These are phyloP conservation scores for Trypethelium eluteriae DNA, from an alignment of 495 filamentous ascomycete species.

Conservation along the genomic window DNA sequence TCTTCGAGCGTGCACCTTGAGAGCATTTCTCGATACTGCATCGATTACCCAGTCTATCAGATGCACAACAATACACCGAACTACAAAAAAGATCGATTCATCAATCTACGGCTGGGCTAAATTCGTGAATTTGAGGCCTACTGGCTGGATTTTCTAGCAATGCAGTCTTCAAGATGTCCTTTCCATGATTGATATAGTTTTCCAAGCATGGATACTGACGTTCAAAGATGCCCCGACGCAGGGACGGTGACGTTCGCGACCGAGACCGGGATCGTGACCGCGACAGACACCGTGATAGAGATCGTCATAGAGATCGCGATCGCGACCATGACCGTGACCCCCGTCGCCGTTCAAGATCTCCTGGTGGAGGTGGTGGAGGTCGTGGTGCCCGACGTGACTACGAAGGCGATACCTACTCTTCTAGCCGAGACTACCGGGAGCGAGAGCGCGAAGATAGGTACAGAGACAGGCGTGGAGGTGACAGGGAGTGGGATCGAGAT, in stretches of 20 bases:
- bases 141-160: no score
- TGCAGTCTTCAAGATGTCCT: no score
- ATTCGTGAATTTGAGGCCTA: no score
- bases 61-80: no score
- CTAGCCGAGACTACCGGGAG: conserved; percentile 81
- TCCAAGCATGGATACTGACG: background rate
- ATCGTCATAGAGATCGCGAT: conserved; percentile 17
- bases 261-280: conserved; percentile 42
- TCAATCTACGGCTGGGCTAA: no score
- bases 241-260: conserved; percentile 36
- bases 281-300: conserved; percentile 19
- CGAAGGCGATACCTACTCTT: conserved; percentile 82
- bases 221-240: conserved; percentile 12
- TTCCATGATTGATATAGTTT: no score
- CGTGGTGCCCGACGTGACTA: conserved; percentile 54
- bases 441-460: conserved; percentile 87
- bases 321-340: conserved; percentile 23
- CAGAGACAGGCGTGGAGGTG: conserved; percentile 27
- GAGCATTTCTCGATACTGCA: no score
- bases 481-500: conserved; percentile 35
- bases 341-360: conserved; percentile 68
- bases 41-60: no score
- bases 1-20: no score
- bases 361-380: conserved; percentile 48
- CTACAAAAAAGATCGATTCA: no score